Evolutionary conservation across 2,329 filamentous ascomycete genomes (phyloP).

Genomic region (Aspergillus awamori): DNA sequence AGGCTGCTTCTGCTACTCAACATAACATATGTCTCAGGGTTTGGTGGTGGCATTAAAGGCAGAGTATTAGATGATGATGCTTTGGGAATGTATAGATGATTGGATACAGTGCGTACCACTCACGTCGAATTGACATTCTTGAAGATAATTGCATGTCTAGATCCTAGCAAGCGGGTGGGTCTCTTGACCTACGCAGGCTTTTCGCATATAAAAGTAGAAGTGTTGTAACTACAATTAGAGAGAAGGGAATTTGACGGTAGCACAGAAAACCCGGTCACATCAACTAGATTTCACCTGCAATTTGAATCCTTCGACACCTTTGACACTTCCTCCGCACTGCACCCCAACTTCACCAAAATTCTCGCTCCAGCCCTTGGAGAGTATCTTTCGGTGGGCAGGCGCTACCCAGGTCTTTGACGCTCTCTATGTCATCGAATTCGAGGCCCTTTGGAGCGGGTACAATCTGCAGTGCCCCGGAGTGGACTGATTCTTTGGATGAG

Average conservation of each 20-base stretch:
- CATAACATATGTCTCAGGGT: neutral
- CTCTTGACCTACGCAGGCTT: neutral
- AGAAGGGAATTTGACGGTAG: neutral
- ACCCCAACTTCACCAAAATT: conserved; percentile 14
- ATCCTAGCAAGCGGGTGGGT: too few species aligned
- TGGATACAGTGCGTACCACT: neutral
- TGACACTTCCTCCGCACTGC: too few species aligned
- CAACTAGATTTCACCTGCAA: neutral
- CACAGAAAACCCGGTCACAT: neutral
- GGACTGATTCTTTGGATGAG: neutral
- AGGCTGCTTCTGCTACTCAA: too few species aligned
- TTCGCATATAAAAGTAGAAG: neutral
- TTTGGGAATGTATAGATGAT: neutral
- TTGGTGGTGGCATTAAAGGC: neutral
- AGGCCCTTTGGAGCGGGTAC: conserved; percentile 5
- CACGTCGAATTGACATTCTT: neutral
- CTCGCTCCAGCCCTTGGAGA: conserved; percentile 6
- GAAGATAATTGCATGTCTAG: neutral
- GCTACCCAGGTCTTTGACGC: conserved; percentile 27
- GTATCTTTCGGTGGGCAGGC: neutral
- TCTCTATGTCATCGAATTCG: conserved; percentile 23
- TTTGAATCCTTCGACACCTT: too few species aligned
- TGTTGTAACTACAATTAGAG: neutral
- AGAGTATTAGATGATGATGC: neutral
- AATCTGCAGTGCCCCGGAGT: neutral